phyloP scores from a whole-genome alignment of 1,139 yeast species.

The Suhomyces coccinellae region DNA sequence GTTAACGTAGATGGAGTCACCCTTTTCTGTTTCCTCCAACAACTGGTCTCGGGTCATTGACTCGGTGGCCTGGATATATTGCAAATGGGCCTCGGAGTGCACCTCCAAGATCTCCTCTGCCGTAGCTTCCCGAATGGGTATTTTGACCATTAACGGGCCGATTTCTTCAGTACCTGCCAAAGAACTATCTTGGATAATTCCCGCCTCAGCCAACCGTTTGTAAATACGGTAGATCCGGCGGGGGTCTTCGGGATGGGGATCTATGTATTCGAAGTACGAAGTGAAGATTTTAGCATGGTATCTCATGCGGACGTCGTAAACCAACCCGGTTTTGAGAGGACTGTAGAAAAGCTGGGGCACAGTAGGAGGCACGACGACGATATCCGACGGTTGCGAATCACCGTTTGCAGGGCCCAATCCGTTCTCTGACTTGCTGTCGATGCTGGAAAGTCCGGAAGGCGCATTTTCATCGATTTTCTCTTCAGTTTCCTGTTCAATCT shows the following conservation, averaged over 20 bases:
- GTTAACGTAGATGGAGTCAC: conserved; percentile 94
- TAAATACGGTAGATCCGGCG: conserved; percentile 92
- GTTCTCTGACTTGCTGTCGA: not conserved
- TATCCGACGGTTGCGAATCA: conserved; percentile 9
- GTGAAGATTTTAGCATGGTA: conserved; percentile 95
- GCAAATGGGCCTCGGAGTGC: conserved; percentile 79
- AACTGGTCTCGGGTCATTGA: conserved; percentile 77
- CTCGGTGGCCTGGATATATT: conserved; percentile 73
- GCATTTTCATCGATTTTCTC: not conserved
- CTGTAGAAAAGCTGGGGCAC: conserved; percentile 61
- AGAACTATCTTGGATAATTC: conserved; percentile 78
- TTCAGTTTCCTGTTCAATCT: conserved; percentile 4
- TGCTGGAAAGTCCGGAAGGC: not conserved
- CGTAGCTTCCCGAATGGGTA: conserved; percentile 88
- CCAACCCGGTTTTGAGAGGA: conserved; percentile 86
- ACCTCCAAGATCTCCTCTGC: conserved; percentile 84
- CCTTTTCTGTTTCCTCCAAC: conserved; percentile 81
- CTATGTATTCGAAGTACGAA: conserved; percentile 89
- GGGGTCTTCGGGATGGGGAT: conserved; percentile 99
- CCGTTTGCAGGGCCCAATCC: not conserved
- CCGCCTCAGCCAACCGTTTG: conserved; percentile 91
- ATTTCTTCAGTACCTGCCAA: conserved; percentile 78
- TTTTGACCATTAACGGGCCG: conserved; percentile 85
- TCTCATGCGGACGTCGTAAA: conserved; percentile 96
- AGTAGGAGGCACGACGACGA: conserved; percentile 54